These are phyloP conservation scores for Diaporthe vaccinii DNA, from an alignment of 2,329 filamentous ascomycete genomes.

Conservation along the genomic window DNA sequence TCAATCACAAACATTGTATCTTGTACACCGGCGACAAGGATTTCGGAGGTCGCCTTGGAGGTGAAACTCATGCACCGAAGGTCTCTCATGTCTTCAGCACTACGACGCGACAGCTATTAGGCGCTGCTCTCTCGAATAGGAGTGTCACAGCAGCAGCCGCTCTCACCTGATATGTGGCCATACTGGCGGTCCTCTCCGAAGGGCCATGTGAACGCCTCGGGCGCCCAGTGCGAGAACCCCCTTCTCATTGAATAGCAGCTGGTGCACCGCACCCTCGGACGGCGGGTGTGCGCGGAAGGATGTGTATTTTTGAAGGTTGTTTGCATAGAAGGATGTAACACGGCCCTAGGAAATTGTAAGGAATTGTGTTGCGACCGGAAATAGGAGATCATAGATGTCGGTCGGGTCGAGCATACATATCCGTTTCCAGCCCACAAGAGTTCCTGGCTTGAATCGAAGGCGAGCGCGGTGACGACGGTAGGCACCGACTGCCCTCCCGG, in stretches of 20 bases:
- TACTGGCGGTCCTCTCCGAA: constrained; percentile 82
- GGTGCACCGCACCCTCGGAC: constrained; percentile 83
- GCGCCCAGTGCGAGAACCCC: constrained; percentile 89
- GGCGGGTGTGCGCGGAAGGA: constrained; percentile 85
- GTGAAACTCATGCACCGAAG: constrained; percentile 96
- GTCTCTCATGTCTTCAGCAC: constrained; percentile 83
- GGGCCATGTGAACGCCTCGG: constrained; percentile 89
- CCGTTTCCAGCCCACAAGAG: constrained; percentile 94
- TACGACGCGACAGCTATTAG: constrained; percentile 48
- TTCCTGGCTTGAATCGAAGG: constrained; percentile 91
- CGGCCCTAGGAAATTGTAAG: constrained; percentile 73
- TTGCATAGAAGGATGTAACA: constrained; percentile 88
- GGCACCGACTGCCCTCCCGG: constrained; percentile 74
- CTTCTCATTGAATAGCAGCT: constrained; percentile 91
- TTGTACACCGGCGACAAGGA: constrained; percentile 90
- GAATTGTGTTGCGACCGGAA: not conserved
- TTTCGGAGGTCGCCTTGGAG: constrained; percentile 84
- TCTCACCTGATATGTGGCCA: constrained; percentile 84
- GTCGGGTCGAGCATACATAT: constrained; percentile 70
- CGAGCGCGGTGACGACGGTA: constrained; percentile 78
- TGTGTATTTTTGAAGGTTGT: constrained; percentile 89
- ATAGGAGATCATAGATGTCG: not conserved
- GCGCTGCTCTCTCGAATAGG: not conserved
- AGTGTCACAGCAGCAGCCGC: constrained; percentile 37
- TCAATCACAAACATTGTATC: constrained; percentile 85